Conservation (phyloP, 2,329 filamentous ascomycete species). For the Mariannaea elegans region DNA sequence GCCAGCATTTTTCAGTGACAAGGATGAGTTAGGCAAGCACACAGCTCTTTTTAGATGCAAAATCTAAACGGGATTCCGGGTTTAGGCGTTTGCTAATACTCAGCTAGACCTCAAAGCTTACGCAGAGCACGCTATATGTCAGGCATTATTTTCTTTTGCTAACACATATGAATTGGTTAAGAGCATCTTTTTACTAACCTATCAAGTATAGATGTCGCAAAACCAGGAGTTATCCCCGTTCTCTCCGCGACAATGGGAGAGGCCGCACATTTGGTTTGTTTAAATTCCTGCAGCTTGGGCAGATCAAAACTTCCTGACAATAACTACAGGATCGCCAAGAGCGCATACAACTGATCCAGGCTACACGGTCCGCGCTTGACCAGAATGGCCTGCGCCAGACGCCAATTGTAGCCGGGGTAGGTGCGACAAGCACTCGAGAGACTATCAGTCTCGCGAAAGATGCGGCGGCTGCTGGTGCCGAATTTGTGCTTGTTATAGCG, state of each 20-base stretch:
- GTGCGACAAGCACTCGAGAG: slow-evolving; percentile 1
- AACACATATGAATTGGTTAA: background rate
- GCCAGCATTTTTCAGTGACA: background rate
- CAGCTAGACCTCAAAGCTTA: background rate
- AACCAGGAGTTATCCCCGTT: background rate
- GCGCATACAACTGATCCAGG: background rate
- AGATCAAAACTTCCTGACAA: background rate
- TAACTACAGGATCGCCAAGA: background rate
- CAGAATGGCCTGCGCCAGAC: background rate
- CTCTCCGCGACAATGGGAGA: slow-evolving; percentile 2
- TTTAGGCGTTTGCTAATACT: background rate
- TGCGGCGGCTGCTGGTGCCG: slow-evolving; percentile 1
- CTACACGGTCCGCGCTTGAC: background rate
- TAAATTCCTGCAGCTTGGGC: background rate
- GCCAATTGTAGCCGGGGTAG: slow-evolving; percentile 2
- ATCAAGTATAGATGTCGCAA: background rate
- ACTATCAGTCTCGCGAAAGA: background rate
- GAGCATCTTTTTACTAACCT: background rate
- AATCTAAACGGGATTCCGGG: background rate
- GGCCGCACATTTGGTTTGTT: slow-evolving; percentile 3
- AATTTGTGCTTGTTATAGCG: background rate
- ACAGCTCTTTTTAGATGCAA: background rate
- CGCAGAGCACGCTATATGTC: background rate
- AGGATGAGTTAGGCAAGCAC: slow-evolving; percentile 1
- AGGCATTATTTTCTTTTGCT: background rate